Base-by-base conservation (phyloP, 805 yeast species). In the Saccharomyces kudriavzevii region DNA sequence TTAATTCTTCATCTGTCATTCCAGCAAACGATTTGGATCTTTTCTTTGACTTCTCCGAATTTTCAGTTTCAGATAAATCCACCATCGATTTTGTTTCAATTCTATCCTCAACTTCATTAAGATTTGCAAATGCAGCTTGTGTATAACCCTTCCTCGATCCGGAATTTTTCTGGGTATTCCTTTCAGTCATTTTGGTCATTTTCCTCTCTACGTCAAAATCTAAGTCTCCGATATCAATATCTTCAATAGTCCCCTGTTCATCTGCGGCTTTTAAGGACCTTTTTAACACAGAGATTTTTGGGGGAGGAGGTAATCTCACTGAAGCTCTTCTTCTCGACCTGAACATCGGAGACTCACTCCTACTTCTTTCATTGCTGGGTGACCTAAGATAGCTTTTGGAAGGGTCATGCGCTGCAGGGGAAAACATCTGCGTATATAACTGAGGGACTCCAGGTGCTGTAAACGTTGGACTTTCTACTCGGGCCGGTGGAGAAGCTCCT, bases 41-140 rank as follows among this genome's bases (percentile, higher is more conserved):
- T 17, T 30, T 54, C 28, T 40, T 46, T 28, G 49, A 22, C 22
- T 25, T 14, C 2, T 46, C 49, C n/a, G 49, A 40, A 17, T 47
- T 48, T 5, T 28, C 49, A 17, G 17, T 30, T 27, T 30, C 45
- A 9, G 47, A 47, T 14, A 40, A 29, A 48, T 53, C 30, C 5
- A 25, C n/a, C 24, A 20, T 25, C 6, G 30, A 47, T 40, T 47
- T 35, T 28, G 55, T 45, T 31, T 55, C 55, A 24, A 57, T 49
- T 53, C 65, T 58, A 57, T 70, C 73, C 53, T 70, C 73, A 6
- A 67, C 58, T 58, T 70, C 73, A 50, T 65, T 64, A 50, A 69
- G 53, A 35, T 70, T 66, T 2, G 69, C 61, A 48, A 68, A 70
- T 24, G 65, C 63, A 3, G 67, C 59, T 53, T 68, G 70, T 1